Conservation (phyloP, 2,329 filamentous ascomycete genomes). For the Cephalotrichum gorgonifer region DNA sequence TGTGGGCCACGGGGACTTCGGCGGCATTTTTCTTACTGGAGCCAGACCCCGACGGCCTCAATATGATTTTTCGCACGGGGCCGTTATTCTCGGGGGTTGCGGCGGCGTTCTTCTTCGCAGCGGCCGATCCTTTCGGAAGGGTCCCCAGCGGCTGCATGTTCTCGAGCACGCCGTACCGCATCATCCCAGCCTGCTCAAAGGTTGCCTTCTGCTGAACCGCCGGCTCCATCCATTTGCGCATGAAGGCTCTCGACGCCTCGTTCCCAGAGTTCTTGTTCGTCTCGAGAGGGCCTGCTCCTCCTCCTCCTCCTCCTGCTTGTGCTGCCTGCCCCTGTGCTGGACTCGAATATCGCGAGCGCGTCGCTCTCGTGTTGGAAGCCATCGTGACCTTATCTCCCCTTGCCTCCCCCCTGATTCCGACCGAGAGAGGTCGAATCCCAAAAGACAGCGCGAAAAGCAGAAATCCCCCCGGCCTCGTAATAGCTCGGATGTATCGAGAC, state of each 20-base stretch:
- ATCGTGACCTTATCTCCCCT: conserved; percentile 16
- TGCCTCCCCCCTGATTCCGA: neutral
- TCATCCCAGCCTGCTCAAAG: conserved; percentile 68
- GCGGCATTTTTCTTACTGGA: conserved; percentile 12
- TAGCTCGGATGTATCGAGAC: neutral
- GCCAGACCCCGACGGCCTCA: conserved; percentile 26
- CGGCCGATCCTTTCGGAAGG: conserved; percentile 48
- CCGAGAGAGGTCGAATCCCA: neutral
- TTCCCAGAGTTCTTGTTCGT: conserved; percentile 21
- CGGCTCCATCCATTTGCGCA: conserved; percentile 50
- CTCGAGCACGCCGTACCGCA: conserved; percentile 66
- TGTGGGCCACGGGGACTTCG: conserved; percentile 9
- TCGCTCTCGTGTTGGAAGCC: conserved; percentile 34
- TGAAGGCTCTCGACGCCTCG: conserved; percentile 34
- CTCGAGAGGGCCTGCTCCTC: conserved; percentile 19
- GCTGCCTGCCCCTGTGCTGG: conserved; percentile 30
- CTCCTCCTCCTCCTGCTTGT: conserved; percentile 9
- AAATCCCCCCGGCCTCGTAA: neutral
- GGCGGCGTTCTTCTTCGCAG: neutral
- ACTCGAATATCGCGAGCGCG: conserved; percentile 48
- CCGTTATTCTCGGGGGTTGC: neutral
- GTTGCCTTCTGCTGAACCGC: conserved; percentile 53
- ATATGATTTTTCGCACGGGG: conserved; percentile 31
- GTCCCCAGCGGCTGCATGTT: conserved; percentile 76
- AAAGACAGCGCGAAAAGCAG: neutral